Evolutionary conservation across 2,329 filamentous ascomycete species (phyloP), one percentile per base, ranked within the genome.

Genomic region (Trichoderma endophyticum): DNA sequence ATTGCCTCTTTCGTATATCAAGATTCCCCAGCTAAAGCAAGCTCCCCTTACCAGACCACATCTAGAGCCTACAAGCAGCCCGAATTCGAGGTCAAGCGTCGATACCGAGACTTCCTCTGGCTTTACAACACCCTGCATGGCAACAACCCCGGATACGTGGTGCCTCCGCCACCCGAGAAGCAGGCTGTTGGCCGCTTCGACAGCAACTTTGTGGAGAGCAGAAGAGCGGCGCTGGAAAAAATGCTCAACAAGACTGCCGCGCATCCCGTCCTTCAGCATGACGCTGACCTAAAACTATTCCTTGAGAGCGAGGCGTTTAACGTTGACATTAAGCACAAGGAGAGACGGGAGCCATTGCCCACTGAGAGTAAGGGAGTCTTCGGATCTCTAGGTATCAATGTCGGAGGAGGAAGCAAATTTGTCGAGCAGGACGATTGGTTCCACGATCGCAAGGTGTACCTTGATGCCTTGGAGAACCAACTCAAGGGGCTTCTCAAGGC

Each of bases 381-480:
- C 77, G 93, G 94, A 77, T 93, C 91, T 18, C 87, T 98, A 69
- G 93, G 94, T 26, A 88, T 96, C 74, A 92, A 87, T 74, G 90
- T 95, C 30, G 93, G 95, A 34, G 88, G 90, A 72, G 87, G 90
- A 69, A 91, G 88, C 77, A 99, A 99, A 82, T 99, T 99, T 83
- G 90, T 99, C 51, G 96, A 99, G 82, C 96, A 98, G 79, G 96
- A 99, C 80, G 96, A 99, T 83, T 99, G 95, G 96, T 99, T 99
- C 83, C 95, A 99, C 77, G 96, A 99, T 76, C 94, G 96, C 73
- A 93, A 92, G 78, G 89, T 98, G 70, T 99, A 99, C 79, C 88
- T 99, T 12, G 96, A 99, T 80, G 95, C 95, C 5, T 87, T 98
- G 48, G 95, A 98, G 79, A 94, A 90, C 77, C 95, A 98, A 81